phyloP scores from a whole-genome alignment of 164 flowering plant species.

The Berberis vulgaris region DNA sequence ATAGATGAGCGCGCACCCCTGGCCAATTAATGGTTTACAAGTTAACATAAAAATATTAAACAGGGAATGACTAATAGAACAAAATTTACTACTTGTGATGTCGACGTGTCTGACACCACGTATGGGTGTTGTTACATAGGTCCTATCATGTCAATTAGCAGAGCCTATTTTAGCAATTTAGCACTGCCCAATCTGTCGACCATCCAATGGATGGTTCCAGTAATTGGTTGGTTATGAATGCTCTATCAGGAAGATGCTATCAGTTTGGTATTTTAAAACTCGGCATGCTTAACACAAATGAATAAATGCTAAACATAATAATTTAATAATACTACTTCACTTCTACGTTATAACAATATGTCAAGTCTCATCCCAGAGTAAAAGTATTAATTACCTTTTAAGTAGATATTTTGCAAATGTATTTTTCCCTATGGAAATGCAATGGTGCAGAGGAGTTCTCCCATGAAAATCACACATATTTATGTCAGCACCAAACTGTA shows the following conservation, averaged over 20 bases:
- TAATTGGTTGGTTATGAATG: too few species aligned
- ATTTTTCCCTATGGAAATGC: constrained; percentile 55
- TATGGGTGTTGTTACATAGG: too few species aligned
- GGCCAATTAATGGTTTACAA: constrained; percentile 8
- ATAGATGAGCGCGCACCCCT: constrained; percentile 77
- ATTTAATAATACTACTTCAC: too few species aligned
- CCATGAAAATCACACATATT: constrained; percentile 76
- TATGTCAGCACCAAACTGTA: constrained; percentile 78
- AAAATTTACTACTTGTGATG: neutral
- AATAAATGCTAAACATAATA: too few species aligned
- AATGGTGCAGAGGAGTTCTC: constrained; percentile 88
- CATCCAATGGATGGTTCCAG: too few species aligned
- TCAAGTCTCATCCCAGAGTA: neutral
- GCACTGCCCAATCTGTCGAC: too few species aligned
- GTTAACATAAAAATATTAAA: neutral
- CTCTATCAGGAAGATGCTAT: too few species aligned
- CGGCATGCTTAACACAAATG: too few species aligned
- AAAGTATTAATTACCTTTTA: constrained; percentile 48
- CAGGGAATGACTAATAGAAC: neutral
- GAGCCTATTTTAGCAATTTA: too few species aligned
- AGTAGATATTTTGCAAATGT: constrained; percentile 64
- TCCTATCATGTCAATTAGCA: too few species aligned
- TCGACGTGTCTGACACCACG: too few species aligned
- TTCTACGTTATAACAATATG: neutral
- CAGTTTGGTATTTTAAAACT: too few species aligned